These are phyloP conservation scores for Colletotrichum trifolii DNA, from an alignment of 2,329 filamentous ascomycete genomes.

Conservation along the genomic window DNA sequence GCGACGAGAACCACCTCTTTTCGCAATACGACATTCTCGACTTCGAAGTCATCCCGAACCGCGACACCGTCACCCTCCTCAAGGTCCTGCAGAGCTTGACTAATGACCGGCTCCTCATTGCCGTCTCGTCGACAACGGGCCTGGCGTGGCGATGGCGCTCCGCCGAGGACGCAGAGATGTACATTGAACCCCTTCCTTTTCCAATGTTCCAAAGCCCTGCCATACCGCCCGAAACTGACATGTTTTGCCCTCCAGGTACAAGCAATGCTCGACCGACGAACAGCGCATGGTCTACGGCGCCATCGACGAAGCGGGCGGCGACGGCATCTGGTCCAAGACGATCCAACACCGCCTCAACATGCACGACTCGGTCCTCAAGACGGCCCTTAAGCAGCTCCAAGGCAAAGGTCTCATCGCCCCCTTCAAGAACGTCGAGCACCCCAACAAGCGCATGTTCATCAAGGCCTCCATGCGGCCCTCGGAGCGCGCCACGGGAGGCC, in stretches of 20 bases:
- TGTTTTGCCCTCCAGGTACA: conserved; percentile 58
- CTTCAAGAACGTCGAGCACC: conserved; percentile 92
- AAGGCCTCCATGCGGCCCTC: conserved; percentile 84
- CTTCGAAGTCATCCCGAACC: conserved; percentile 67
- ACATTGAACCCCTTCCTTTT: conserved; percentile 26
- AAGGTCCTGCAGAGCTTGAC: conserved; percentile 67
- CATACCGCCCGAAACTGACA: not conserved
- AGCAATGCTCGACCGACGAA: conserved; percentile 74
- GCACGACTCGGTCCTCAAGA: conserved; percentile 84
- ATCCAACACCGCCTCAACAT: conserved; percentile 84
- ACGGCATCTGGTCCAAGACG: conserved; percentile 91
- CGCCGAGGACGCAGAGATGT: conserved; percentile 72
- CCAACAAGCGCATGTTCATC: conserved; percentile 96
- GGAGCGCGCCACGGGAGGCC: conserved; percentile 90
- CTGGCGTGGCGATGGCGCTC: conserved; percentile 69
- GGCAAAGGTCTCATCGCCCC: conserved; percentile 84
- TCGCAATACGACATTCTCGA: conserved; percentile 68
- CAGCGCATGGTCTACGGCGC: conserved; percentile 85
- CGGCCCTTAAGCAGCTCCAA: conserved; percentile 86
- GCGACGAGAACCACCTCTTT: conserved; percentile 61
- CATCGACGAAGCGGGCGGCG: conserved; percentile 85
- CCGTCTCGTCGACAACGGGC: conserved; percentile 55
- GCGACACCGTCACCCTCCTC: conserved; percentile 65
- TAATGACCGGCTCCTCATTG: conserved; percentile 69
- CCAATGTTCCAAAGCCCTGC: not conserved